Evolutionary conservation across 495 filamentous ascomycete genomes (phyloP).

Genomic region (Daldinia vernicosa): DNA sequence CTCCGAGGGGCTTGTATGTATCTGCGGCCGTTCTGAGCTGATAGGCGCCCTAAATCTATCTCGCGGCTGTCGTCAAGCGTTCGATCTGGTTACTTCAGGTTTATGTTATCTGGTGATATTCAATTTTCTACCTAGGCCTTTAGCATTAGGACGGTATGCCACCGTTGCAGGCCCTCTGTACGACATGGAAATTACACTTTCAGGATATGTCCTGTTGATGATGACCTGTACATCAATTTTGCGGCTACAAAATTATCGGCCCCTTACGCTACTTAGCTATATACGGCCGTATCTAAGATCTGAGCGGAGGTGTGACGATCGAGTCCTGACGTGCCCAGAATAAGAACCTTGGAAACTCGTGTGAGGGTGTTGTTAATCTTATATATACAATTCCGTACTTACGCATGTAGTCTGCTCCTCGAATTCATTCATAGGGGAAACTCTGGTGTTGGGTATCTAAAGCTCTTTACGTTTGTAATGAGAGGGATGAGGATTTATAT

Average conservation of each 20-base stretch:
- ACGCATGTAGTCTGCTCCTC: not conserved
- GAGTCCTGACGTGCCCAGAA: slow-evolving; percentile 32
- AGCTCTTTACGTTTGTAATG: not conserved
- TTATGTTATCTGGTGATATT: not conserved
- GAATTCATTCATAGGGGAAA: not conserved
- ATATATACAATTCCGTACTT: not conserved
- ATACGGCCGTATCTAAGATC: slow-evolving; percentile 42
- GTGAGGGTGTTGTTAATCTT: slow-evolving; percentile 35
- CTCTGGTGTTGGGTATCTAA: not conserved
- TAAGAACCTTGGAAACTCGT: slow-evolving; percentile 32
- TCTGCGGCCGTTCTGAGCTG: not conserved
- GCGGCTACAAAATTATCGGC: slow-evolving; percentile 14
- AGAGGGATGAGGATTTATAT: not conserved
- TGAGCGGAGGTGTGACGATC: slow-evolving; percentile 36
- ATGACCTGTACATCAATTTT: slow-evolving; percentile 21
- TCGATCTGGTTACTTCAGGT: not conserved
- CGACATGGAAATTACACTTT: slow-evolving; percentile 22
- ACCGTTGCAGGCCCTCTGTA: slow-evolving; percentile 13
- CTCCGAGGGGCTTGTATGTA: not conserved
- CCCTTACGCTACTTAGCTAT: slow-evolving; percentile 15
- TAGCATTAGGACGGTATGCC: not conserved
- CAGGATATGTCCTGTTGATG: slow-evolving; percentile 5
- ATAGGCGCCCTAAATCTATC: not conserved
- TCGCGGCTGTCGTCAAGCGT: not conserved
- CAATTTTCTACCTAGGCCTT: too few species aligned